These are phyloP conservation scores for Ceratocystis cubensis DNA, from an alignment of 2,329 filamentous ascomycete genomes.

Conservation along the genomic window DNA sequence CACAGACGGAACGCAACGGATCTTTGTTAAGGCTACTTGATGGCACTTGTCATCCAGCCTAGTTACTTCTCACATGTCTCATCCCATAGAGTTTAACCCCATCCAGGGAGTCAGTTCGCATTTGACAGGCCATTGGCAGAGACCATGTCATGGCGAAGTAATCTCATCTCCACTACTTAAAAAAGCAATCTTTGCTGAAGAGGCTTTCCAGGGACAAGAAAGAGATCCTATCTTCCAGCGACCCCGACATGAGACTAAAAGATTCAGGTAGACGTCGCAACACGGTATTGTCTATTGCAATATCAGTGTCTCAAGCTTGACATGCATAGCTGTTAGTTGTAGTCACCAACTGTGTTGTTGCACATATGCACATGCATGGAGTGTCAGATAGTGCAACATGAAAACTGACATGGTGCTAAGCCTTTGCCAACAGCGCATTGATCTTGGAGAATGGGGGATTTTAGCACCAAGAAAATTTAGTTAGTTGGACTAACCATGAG, in stretches of 20 bases:
- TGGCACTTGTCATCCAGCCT: background rate
- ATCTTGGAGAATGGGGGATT: background rate
- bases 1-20: background rate
- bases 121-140: too few species aligned
- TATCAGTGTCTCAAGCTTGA: background rate
- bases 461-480: background rate
- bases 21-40: conserved; percentile 2
- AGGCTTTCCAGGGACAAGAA: background rate
- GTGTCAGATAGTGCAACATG: background rate
- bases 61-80: background rate
- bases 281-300: background rate
- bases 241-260: background rate
- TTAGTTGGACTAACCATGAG: background rate
- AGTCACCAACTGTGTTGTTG: background rate
- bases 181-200: too few species aligned
- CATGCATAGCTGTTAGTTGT: background rate
- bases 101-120: background rate
- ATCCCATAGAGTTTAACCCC: background rate
- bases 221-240: background rate
- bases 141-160: too few species aligned
- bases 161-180: too few species aligned
- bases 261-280: background rate
- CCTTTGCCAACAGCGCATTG: background rate
- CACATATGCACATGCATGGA: background rate
- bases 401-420: background rate